A percentile compares a stretch with the other conserved stretches of the same genome.
phyloP scores from a whole-genome alignment of 164 flowering plant species.

The Cinnamomum micranthum region DNA sequence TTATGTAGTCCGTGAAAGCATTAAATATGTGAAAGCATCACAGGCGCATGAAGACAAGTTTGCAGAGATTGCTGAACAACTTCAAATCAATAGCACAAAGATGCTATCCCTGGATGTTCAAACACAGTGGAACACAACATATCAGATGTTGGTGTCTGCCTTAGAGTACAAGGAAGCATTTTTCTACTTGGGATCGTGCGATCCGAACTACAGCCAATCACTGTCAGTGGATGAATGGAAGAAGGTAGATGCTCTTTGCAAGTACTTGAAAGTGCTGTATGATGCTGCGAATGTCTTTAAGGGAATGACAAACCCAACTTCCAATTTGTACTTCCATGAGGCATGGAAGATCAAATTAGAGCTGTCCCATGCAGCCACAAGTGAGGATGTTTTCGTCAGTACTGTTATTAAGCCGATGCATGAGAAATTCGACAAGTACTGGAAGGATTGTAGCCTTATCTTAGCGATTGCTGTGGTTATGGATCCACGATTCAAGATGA shows the following conservation, averaged over 20 bases:
- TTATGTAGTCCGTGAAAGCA: constrained; percentile 65
- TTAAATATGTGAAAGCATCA: constrained; percentile 73
- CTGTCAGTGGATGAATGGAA: constrained; percentile 78
- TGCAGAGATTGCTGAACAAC: constrained; percentile 65
- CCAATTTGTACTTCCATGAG: constrained; percentile 70
- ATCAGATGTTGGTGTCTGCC: constrained; percentile 73
- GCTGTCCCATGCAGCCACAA: constrained; percentile 47
- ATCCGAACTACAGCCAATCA: constrained; percentile 62
- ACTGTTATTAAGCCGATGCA: constrained; percentile 42
- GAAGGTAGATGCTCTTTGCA: constrained; percentile 54
- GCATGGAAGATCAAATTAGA: constrained; percentile 79
- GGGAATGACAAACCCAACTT: constrained; percentile 40
- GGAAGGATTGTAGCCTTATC: constrained; percentile 63
- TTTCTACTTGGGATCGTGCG: constrained; percentile 67
- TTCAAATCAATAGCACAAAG: constrained; percentile 68
- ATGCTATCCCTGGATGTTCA: constrained; percentile 60
- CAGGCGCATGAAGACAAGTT: constrained; percentile 71
- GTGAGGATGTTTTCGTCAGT: constrained; percentile 49
- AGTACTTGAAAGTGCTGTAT: constrained; percentile 51
- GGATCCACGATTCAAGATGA: constrained; percentile 95
- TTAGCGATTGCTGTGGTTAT: constrained; percentile 74
- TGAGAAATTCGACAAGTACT: constrained; percentile 66
- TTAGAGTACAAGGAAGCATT: constrained; percentile 81
- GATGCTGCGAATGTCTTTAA: constrained; percentile 54
- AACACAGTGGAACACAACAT: constrained; percentile 81